Base-by-base conservation (phyloP, 2,329 filamentous ascomycete genomes). In the Onygenales sp. region DNA sequence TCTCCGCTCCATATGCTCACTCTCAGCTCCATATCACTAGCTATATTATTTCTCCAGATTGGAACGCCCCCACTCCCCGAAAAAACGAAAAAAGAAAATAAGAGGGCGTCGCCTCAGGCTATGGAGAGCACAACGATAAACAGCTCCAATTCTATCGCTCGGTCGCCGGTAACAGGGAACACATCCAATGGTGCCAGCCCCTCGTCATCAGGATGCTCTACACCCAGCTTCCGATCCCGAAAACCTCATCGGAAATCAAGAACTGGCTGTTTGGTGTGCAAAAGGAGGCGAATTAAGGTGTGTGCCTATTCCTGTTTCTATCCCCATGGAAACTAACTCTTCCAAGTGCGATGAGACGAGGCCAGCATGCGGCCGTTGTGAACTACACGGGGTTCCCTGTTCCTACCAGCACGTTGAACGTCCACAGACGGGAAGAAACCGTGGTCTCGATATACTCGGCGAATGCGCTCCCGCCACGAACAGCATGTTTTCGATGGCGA, bases 251-350 rank as follows among this genome's bases (percentile, higher is more conserved):
- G 55, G 9, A 67, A 67, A 34, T 66, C 65, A 5, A 55, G 64
- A 42, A 52, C 54, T 0, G 64, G 65, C 0, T 66, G 65, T 49
- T 13, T 61, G 9, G 57, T 59, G 2, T 67, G 65, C 54, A 67
- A 67, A 50, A 59, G 56, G 39, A 54, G 65, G 34, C 58, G 63
- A 48, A 57, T 67, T 14, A 67, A 67, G 59, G 65, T 66, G 55
- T 40, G 55, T 10, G 1, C n/a, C 39, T 13, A 39, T 4, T 14
- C 17, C 17, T 9, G 27, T 6, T 4, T 4, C 2, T 13, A 6
- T 7, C 11, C 11, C 2, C 39, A 27, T 6, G 32, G 10, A 32
- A 14, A 44, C 57, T 21, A 54, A 32, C n/a, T 44, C 31, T 9
- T 13, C 31, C 14, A 6, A 67, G 64, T 67, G 65, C 54, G 65